Conservation (phyloP, 2,329 filamentous ascomycete genomes). For the Curvularia hawaiiensis region DNA sequence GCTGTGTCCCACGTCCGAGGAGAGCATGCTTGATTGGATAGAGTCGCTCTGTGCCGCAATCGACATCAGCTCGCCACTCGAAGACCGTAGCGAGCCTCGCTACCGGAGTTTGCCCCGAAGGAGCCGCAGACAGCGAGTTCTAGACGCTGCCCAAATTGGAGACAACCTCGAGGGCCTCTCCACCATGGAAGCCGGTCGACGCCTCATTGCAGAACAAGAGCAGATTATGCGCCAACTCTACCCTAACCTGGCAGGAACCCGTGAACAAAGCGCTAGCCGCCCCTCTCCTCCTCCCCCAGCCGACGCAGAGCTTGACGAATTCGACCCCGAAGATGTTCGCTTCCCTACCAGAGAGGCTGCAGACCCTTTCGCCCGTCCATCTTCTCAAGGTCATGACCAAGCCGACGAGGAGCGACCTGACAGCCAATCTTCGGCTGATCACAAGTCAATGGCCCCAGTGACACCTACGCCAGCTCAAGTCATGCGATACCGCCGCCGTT, state of each 20-base stretch:
- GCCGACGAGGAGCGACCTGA: slow-evolving; percentile 25
- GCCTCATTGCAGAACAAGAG: slow-evolving; percentile 55
- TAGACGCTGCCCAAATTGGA: slow-evolving; percentile 39
- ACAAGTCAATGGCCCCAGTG: slow-evolving; percentile 40
- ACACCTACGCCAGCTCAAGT: slow-evolving; percentile 43
- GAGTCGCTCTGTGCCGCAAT: slow-evolving; percentile 72
- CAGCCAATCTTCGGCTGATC: slow-evolving; percentile 32
- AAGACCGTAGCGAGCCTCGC: slow-evolving; percentile 63
- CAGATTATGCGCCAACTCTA: slow-evolving; percentile 55
- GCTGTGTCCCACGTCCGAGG: slow-evolving; percentile 67
- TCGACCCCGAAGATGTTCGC: slow-evolving; percentile 47
- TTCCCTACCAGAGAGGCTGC: slow-evolving; percentile 34
- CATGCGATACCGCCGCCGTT: slow-evolving; percentile 54
- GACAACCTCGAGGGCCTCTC: slow-evolving; percentile 42
- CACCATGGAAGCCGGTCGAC: slow-evolving; percentile 40
- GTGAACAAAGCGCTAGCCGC: slow-evolving; percentile 16
- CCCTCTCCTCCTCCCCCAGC: slow-evolving; percentile 18
- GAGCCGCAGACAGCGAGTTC: slow-evolving; percentile 44
- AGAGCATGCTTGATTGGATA: slow-evolving; percentile 71
- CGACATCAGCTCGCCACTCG: slow-evolving; percentile 71
- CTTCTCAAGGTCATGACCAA: slow-evolving; percentile 28
- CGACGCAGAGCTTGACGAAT: slow-evolving; percentile 45
- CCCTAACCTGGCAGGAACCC: slow-evolving; percentile 46
- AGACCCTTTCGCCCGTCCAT: slow-evolving; percentile 17
- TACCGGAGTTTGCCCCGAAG: slow-evolving; percentile 55